Percentiles rank a stretch among this genome's conserved stretches.
These are phyloP conservation scores for Calocera viscosa DNA, from an alignment of 768 basidiomycete genomes.

Conservation along the genomic window DNA sequence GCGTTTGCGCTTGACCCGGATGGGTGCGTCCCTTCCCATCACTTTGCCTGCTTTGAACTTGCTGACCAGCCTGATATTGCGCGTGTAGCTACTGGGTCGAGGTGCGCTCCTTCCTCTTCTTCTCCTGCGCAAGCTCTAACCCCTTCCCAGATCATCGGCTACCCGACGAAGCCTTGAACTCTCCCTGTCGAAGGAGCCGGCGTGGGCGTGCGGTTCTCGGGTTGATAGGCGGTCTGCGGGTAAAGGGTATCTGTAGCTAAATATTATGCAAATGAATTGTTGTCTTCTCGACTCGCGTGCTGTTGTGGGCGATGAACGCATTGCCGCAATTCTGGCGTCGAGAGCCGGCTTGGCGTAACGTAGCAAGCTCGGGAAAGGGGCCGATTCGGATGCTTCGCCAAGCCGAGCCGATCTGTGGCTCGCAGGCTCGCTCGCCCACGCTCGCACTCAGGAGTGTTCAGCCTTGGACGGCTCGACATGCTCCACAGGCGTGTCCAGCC, in stretches of 20 bases:
- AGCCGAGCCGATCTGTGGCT: too few relatives aligned
- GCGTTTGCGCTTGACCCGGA: slow-evolving; percentile 40
- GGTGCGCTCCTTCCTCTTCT: background rate
- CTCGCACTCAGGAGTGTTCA: too few relatives aligned
- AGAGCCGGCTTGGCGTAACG: too few relatives aligned
- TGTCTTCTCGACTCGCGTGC: background rate
- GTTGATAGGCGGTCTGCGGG: too few relatives aligned
- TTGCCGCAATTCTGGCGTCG: too few relatives aligned
- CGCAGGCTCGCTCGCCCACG: too few relatives aligned
- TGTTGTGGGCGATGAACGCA: too few relatives aligned
- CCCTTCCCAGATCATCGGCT: background rate
- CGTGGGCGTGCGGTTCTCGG: too few relatives aligned
- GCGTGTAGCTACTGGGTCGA: slow-evolving; percentile 14
- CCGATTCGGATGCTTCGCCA: too few relatives aligned
- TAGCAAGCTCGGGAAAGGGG: too few relatives aligned
- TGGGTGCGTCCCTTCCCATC: slow-evolving; percentile 9
- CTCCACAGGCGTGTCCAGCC: slow-evolving; percentile 63
- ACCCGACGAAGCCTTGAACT: background rate
- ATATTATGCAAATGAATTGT: background rate
- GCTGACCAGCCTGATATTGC: background rate
- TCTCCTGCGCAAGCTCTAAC: background rate
- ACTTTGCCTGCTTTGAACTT: background rate
- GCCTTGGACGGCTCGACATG: slow-evolving; percentile 21
- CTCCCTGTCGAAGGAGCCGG: too few relatives aligned
- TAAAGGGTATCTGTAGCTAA: too few relatives aligned